Conservation (phyloP, 2,329 filamentous ascomycete species). For the Apiospora saccharicola region DNA sequence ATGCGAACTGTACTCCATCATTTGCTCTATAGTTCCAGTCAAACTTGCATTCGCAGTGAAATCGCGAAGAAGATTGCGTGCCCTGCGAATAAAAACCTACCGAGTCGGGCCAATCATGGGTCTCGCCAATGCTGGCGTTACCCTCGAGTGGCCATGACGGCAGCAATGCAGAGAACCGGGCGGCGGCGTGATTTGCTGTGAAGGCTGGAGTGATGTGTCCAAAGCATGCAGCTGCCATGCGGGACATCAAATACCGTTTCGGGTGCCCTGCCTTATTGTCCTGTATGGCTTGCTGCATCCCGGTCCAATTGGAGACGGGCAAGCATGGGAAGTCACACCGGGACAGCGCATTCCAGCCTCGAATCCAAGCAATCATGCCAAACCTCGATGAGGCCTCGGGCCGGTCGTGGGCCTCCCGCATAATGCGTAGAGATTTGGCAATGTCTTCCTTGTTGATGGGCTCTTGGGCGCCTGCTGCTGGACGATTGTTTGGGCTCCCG, state of each 20-base stretch:
- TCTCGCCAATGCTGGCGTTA: background rate
- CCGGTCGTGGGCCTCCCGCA: conserved; percentile 16
- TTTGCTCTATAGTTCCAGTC: too few species aligned
- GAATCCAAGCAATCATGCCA: conserved; percentile 2
- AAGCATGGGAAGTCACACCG: conserved; percentile 3
- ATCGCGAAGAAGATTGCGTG: background rate
- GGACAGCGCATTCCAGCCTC: conserved; percentile 10
- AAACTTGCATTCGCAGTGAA: conserved; percentile 3
- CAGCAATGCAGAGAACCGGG: background rate
- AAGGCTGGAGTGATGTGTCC: background rate
- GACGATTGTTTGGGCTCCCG: background rate
- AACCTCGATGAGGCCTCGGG: background rate
- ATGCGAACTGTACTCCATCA: background rate
- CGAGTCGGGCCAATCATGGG: background rate
- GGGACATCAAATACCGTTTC: conserved; percentile 1
- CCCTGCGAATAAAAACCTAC: background rate
- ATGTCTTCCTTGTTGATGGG: background rate
- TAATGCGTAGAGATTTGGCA: background rate
- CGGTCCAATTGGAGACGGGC: background rate
- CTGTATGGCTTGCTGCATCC: background rate
- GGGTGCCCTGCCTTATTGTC: conserved; percentile 9
- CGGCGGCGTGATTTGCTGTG: background rate
- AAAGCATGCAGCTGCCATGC: background rate
- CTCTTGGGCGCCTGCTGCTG: background rate
- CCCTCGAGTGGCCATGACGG: background rate